Base-by-base conservation (phyloP, 2,329 filamentous ascomycete species). In the Epichloe sylvatica region DNA sequence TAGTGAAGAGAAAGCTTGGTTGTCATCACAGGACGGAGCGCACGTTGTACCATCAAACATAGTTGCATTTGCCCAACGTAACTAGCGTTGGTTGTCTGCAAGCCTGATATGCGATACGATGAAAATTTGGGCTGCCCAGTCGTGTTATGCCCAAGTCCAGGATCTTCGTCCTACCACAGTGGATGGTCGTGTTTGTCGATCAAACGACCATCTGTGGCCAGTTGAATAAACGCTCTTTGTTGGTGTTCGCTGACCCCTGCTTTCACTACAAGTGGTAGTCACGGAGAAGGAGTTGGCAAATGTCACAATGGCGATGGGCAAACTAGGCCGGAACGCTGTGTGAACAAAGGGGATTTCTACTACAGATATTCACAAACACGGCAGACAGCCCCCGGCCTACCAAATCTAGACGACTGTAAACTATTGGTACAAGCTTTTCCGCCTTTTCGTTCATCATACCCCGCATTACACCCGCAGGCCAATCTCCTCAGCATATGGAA, bases 401-500 rank as follows among this genome's bases (percentile, higher is more conserved):
- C 58, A 57, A 57, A 46, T 67, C 67, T 68, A 67, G 61, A 64
- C 61, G 59, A 65, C 60, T 62, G 56, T 47, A 37, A 47, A 67
- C 62, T 70, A 64, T 70, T 70, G 66, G 58, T 70, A 70, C 68
- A 70, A 62, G 62, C 59, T 64, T 60, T 64, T 60, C 38, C 47
- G 44, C 51, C 21, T 46, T 52, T 51, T 41, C 41, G 33, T 57
- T 59, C 59, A 54, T 57, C 57, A 54, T 55, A 59, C 53, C 54
- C 52, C 58, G 52, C 56, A 80, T 79, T 94, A 98, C 78, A 95
- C 88, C 68, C 83, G 87, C 65, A 98, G 79, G 60, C 91, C 94
- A 67, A 98, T 76, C 66, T 98, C 92, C 71, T 90, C 86, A 57
- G 89, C 92, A 66, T 84, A 98, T 51, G 92, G 92, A 65, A 98